Evolutionary conservation across 805 yeast genomes (phyloP).

Genomic region (Grigorovia jiainica): DNA sequence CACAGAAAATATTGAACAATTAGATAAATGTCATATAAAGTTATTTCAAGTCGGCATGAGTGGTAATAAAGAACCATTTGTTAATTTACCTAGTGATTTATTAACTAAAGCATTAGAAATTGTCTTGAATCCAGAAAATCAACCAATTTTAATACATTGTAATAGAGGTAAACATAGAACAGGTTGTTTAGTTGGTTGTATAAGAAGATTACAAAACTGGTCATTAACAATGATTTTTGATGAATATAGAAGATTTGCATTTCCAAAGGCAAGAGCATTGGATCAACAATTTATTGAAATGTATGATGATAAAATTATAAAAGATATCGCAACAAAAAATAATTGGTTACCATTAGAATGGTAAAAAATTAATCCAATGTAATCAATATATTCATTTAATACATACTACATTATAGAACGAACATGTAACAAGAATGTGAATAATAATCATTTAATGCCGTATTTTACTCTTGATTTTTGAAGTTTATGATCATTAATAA

Average conservation of each 20-base stretch:
- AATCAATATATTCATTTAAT: no score
- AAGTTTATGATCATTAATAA: no score
- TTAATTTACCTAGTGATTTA: conserved; percentile 55
- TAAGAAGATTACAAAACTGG: conserved; percentile 86
- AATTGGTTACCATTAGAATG: conserved; percentile 63
- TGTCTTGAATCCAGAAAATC: conserved; percentile 76
- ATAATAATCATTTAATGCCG: no score
- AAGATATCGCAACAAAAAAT: conserved; percentile 40
- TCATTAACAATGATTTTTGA: conserved; percentile 88
- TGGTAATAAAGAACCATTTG: conserved; percentile 94
- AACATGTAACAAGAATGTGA: not conserved
- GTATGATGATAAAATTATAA: conserved; percentile 62
- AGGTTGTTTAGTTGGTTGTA: conserved; percentile 91
- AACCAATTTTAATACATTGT: conserved; percentile 88
- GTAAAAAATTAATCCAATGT: no score
- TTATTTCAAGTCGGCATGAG: conserved; percentile 86
- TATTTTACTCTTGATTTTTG: no score
- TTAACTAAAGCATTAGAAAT: conserved; percentile 75
- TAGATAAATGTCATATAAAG: conserved; percentile 49
- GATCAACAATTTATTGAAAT: conserved; percentile 94
- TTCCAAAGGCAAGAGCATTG: conserved; percentile 89
- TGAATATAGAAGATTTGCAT: conserved; percentile 88
- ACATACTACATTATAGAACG: not conserved
- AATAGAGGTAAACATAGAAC: conserved; percentile 96
- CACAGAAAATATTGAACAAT: conserved; percentile 55